Evolutionary conservation across 2,329 filamentous ascomycete genomes (phyloP).

Genomic region (Didymella pomorum): DNA sequence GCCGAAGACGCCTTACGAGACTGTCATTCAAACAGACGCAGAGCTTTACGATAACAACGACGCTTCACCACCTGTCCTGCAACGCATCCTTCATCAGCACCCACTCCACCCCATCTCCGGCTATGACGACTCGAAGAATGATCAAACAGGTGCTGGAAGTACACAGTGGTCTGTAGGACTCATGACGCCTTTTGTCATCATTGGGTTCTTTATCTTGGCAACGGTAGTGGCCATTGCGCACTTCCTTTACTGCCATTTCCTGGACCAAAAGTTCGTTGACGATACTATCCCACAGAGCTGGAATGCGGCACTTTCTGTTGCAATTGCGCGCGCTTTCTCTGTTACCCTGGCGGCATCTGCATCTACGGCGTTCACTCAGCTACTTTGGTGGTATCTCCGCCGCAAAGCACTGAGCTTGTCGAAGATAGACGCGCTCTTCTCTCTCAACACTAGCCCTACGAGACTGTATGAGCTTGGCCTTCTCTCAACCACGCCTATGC

Average conservation of each 20-base stretch:
- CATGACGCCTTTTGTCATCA: not conserved
- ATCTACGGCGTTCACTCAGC: not conserved
- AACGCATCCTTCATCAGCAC: not conserved
- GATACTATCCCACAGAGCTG: not conserved
- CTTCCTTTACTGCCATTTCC: not conserved
- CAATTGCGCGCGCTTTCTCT: not conserved
- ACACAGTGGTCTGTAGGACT: not conserved
- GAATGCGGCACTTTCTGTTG: not conserved
- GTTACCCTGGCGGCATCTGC: not conserved
- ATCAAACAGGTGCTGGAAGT: not conserved
- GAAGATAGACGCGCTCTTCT: not conserved
- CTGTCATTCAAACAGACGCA: not conserved
- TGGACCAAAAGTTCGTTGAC: not conserved
- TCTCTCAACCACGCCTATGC: not conserved
- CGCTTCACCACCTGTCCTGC: not conserved
- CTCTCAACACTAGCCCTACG: not conserved
- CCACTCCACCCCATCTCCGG: not conserved
- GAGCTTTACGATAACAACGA: not conserved
- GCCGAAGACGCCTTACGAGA: not conserved
- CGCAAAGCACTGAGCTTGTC: not conserved
- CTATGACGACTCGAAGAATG: not conserved
- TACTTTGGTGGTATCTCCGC: not conserved
- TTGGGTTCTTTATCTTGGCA: not conserved
- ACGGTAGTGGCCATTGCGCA: not conserved
- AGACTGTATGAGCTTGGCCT: not conserved